A percentile compares a stretch with the other conserved stretches of the same genome.
Evolutionary conservation across 1,284 basidiomycete genomes (phyloP).

Genomic region (Ceratobasidium theobromae): DNA sequence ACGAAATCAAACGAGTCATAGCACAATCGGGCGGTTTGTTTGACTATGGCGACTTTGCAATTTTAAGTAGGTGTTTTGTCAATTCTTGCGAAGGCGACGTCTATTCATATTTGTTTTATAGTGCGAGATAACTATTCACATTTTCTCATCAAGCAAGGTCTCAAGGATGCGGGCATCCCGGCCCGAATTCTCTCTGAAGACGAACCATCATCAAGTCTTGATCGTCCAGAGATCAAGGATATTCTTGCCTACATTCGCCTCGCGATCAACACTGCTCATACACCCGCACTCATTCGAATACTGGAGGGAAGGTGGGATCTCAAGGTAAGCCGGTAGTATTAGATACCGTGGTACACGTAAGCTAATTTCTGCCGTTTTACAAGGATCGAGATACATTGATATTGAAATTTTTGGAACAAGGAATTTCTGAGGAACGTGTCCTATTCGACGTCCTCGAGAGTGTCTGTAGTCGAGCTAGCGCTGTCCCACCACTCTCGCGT

Average conservation of each 20-base stretch:
- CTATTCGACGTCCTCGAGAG: too few species aligned
- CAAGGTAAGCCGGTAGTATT: slow-evolving; percentile 69
- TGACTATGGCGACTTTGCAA: slow-evolving; percentile 73
- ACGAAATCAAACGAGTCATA: slow-evolving; percentile 77
- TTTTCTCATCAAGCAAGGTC: too few species aligned
- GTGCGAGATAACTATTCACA: slow-evolving; percentile 84
- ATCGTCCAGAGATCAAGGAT: slow-evolving; percentile 82
- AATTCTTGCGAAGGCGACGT: too few species aligned
- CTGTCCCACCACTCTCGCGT: too few species aligned
- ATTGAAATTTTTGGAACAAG: too few species aligned
- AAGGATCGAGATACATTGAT: too few species aligned
- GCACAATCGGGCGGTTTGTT: slow-evolving; percentile 74
- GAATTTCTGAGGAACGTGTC: too few species aligned
- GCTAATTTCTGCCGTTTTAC: too few species aligned
- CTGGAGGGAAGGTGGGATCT: slow-evolving; percentile 75
- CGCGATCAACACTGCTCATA: slow-evolving; percentile 76
- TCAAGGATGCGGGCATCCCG: slow-evolving; percentile 75
- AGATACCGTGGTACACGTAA: too few species aligned
- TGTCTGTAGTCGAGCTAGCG: too few species aligned
- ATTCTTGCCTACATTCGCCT: slow-evolving; percentile 85
- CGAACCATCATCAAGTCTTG: slow-evolving; percentile 88
- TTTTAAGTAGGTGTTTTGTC: slow-evolving; percentile 63
- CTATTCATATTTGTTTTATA: slow-evolving; percentile 43
- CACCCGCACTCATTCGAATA: slow-evolving; percentile 72
- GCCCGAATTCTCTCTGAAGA: slow-evolving; percentile 74